Percentiles rank a stretch among this genome's conserved stretches.
These are phyloP conservation scores for Saraca asoca DNA, from an alignment of 331 rosid species.

Conservation along the genomic window DNA sequence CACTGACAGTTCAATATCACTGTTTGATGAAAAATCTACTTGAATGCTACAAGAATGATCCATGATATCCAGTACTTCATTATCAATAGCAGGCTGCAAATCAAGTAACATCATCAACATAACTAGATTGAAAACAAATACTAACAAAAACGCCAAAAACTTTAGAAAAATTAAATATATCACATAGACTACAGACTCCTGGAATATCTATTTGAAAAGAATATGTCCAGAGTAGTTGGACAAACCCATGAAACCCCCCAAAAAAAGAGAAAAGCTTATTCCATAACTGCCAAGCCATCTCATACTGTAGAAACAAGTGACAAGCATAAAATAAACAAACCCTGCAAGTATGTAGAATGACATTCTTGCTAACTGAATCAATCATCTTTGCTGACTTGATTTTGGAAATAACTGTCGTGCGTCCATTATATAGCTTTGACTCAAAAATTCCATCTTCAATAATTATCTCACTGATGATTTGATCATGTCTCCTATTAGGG, in stretches of 20 bases:
- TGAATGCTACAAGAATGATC: conserved; percentile 55
- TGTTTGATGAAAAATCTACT: conserved; percentile 56
- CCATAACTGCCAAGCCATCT: too few relatives aligned
- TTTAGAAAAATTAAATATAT: too few relatives aligned
- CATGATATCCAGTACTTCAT: conserved; percentile 34
- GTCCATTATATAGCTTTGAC: conserved; percentile 61
- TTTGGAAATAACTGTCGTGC: conserved; percentile 48
- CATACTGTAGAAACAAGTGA: not conserved
- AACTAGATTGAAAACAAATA: not conserved
- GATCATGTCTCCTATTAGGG: conserved; percentile 48
- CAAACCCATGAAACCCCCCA: too few relatives aligned
- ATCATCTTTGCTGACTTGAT: conserved; percentile 64
- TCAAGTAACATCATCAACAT: conserved; percentile 33
- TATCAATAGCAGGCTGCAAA: conserved; percentile 58
- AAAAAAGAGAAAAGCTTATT: too few relatives aligned
- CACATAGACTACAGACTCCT: too few relatives aligned
- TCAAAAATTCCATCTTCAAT: conserved; percentile 61
- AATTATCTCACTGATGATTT: conserved; percentile 61
- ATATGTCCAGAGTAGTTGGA: too few relatives aligned
- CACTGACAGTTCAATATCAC: conserved; percentile 54
- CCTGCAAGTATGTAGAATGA: conserved; percentile 49
- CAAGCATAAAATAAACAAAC: conserved; percentile 38
- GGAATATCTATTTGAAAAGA: too few relatives aligned
- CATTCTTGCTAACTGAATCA: conserved; percentile 56
- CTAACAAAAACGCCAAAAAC: not conserved